Evolutionary conservation across 306 rosid genomes (phyloP), one percentile per base, ranked within the genome.

Genomic region (Cicer cuneatum): DNA sequence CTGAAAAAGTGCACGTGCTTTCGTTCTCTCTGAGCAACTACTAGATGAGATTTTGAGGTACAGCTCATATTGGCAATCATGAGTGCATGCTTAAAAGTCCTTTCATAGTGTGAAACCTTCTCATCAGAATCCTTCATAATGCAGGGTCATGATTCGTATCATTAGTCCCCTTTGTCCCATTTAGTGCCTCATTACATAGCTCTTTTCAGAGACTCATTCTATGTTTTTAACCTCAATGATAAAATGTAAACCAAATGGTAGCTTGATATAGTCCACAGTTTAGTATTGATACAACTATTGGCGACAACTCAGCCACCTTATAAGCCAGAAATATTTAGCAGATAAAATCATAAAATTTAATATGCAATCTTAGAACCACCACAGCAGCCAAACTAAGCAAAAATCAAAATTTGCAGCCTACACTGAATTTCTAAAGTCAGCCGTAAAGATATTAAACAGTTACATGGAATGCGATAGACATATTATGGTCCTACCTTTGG

Each of bases 211-310:
- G 43, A 45, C 56, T 49, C 9, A 38, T 6, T 46, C 73, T 47
- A 70, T 10, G 66, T 69, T 76, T 78, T 15, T 37, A 54, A 42
- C 66, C 69, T 65, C 60, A 53, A 33, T 53, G 39, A 21, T 37
- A 57, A 35, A 56, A 69, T 40, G 49, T 35, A 53, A 52, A 42
- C 37, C 4, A 16, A 71, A 15, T 47, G 19, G 43, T 51, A 71
- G 58, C 49, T 54, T 9, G 38, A 57, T 10, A 62, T 12, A 45
- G 24, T 52, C 69, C 13, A 61, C 52, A 48, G 29, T 69, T 42
- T 69, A 8, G 64, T 37, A 45, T 56, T 47, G 38, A 21, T 48
- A 73, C 60, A 47, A 46, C 33, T 64, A 65, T 21, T 52, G 53
- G 52, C 5, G 21, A 77, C 70, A 46, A 37, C 59, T 51, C 12